These are phyloP conservation scores for Barbarea vulgaris DNA, from an alignment of 345 rosid genomes.

Conservation along the genomic window DNA sequence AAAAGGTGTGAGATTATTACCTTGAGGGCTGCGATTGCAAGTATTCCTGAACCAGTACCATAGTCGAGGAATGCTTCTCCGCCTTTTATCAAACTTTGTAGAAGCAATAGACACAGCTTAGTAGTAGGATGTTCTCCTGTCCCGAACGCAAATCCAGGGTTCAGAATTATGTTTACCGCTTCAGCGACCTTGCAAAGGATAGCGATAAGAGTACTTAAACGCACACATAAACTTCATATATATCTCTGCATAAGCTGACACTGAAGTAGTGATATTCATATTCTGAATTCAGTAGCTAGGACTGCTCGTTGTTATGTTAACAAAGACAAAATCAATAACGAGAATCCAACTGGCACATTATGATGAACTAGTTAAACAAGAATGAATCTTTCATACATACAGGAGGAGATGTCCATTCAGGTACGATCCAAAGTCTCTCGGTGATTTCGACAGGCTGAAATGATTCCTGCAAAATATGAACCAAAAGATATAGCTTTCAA, in stretches of 20 bases:
- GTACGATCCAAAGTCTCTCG: conserved; percentile 82
- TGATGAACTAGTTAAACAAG: conserved; percentile 16
- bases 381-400: conserved; percentile 56
- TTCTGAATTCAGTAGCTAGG: background rate
- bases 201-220: background rate
- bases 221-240: background rate
- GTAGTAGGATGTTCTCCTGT: conserved; percentile 92
- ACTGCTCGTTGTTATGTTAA: background rate
- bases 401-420: conserved; percentile 78
- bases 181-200: conserved; percentile 48
- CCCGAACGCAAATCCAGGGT: conserved; percentile 92
- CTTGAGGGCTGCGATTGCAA: conserved; percentile 90
- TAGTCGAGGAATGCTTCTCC: conserved; percentile 82
- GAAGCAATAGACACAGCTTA: conserved; percentile 67
- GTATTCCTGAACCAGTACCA: conserved; percentile 93
- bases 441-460: conserved; percentile 72
- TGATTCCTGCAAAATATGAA: conserved; percentile 57
- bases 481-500: conserved; percentile 17
- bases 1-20: conserved; percentile 35
- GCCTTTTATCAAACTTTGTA: conserved; percentile 62
- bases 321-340: background rate
- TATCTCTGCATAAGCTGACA: background rate
- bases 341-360: background rate
- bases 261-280: background rate
- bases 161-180: conserved; percentile 74